Evolutionary conservation across 2,329 filamentous ascomycete genomes (phyloP), one percentile per base, ranked within the genome.

Genomic region (Rhexocercosporidium sp.): DNA sequence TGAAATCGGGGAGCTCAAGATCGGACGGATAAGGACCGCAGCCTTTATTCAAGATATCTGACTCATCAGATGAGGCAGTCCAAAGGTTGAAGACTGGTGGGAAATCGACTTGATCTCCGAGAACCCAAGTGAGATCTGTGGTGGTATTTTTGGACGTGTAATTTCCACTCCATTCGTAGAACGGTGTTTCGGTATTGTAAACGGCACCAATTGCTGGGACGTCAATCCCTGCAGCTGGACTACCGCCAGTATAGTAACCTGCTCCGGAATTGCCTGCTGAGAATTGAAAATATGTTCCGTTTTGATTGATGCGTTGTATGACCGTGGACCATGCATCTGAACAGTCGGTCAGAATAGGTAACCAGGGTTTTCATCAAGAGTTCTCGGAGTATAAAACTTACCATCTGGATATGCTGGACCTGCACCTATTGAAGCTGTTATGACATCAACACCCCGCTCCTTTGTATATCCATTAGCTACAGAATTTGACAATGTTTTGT

Each of bases 381-480:
- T n/a, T n/a, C n/a, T n/a, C n/a, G n/a, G n/a, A n/a, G n/a, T n/a
- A n/a, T n/a, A n/a, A n/a, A n/a, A 51, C 59, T 9, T 25, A 62
- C 59, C 20, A 27, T 62, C 59, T 12, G 59, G 34, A 8, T 37
- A 53, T 16, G 11, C 9, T 3, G 20, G 9, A 6, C 6, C 14
- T 18, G 1, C 18, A 3, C 70, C 68, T 1, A 75, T 46, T 4
- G 73, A 74, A 66, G 73, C 72, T 37, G 71, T 73, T 27, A 75
- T 66, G 29, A 75, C 49, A 53, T 75, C 69, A 29, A 71, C 70
- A 11, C 69, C 69, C 46, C 72, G 70, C 7, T 68, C 60, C 74
- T 65, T n/a, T 22, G 18, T 22, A 25, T 7, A 37, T 37, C 8
- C 34, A 37, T 37, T 9, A 37, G n/a, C n/a, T n/a, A n/a, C n/a